Conservation (phyloP, 352 stramenopile genomes). For the Aphanomyces cochlioides region DNA sequence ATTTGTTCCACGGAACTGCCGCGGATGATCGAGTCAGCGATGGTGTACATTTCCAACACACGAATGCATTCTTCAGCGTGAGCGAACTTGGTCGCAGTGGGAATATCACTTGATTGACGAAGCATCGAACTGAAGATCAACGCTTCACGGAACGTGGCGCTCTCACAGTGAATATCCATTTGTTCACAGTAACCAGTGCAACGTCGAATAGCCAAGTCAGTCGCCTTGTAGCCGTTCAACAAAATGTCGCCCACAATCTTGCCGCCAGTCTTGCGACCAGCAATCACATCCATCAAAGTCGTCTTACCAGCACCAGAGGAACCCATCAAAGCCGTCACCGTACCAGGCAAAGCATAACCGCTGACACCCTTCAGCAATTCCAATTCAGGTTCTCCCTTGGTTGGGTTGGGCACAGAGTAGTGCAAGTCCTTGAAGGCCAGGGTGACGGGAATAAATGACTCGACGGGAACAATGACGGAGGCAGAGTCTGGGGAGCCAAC, state of each 20-base stretch:
- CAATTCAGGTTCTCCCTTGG: conserved; percentile 31
- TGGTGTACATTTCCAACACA: conserved; percentile 44
- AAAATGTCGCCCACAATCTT: conserved; percentile 69
- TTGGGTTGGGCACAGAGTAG: conserved; percentile 54
- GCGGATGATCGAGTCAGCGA: conserved; percentile 57
- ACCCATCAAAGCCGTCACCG: conserved; percentile 73
- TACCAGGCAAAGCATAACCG: conserved; percentile 51
- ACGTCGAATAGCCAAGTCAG: conserved; percentile 48
- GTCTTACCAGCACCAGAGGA: conserved; percentile 87
- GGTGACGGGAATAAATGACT: conserved; percentile 37
- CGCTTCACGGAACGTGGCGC: conserved; percentile 84
- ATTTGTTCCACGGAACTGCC: conserved; percentile 54
- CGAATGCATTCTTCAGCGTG: conserved; percentile 51
- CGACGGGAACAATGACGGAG: not conserved
- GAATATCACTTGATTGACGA: conserved; percentile 42
- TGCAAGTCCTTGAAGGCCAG: conserved; percentile 54
- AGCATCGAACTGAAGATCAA: conserved; percentile 88
- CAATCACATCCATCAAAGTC: conserved; percentile 93
- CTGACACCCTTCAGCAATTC: conserved; percentile 45
- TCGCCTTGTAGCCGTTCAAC: conserved; percentile 47
- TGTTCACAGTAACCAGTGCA: conserved; percentile 69
- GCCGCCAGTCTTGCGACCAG: conserved; percentile 86
- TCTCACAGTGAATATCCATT: conserved; percentile 88
- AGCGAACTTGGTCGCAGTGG: conserved; percentile 40
- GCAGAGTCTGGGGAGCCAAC: not conserved